A percentile compares a stretch with the other conserved stretches of the same genome.
phyloP scores from a whole-genome alignment of 1,139 yeast genomes.

The Pichia sp. region DNA sequence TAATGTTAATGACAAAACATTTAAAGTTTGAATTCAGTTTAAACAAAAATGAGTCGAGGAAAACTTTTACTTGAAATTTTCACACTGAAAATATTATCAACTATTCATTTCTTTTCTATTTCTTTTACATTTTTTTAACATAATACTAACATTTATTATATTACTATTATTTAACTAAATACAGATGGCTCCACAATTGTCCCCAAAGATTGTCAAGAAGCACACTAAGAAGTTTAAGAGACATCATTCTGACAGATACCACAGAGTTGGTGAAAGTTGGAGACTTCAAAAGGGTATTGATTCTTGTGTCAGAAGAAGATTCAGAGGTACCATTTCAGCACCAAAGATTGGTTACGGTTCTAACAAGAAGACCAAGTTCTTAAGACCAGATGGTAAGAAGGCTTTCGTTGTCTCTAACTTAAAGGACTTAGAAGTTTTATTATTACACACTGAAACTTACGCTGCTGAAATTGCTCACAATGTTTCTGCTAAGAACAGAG shows the following conservation, averaged over 20 bases:
- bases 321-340: conserved; percentile 98
- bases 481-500: conserved; percentile 98
- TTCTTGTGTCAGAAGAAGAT: conserved; percentile 99
- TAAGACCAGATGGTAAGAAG: conserved; percentile 98
- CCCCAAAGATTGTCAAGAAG: conserved; percentile 99
- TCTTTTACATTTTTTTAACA: not conserved
- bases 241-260: conserved; percentile 99
- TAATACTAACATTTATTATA: conserved; percentile 5
- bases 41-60: not conserved
- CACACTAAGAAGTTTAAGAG: conserved; percentile 98
- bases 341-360: conserved; percentile 99
- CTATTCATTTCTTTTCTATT: not conserved
- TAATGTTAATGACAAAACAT: too few species aligned
- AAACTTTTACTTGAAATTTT: not conserved
- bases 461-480: conserved; percentile 99
- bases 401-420: conserved; percentile 89
- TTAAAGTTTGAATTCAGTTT: too few species aligned
- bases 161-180: not conserved
- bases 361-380: conserved; percentile 95
- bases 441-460: conserved; percentile 95
- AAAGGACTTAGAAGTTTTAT: conserved; percentile 89
- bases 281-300: conserved; percentile 99
- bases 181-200: conserved; percentile 91
- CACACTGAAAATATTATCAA: not conserved
- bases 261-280: conserved; percentile 98